Evolutionary conservation across 1,284 basidiomycete genomes (phyloP).

Genomic region (Microbotryum silenes-acaulis): DNA sequence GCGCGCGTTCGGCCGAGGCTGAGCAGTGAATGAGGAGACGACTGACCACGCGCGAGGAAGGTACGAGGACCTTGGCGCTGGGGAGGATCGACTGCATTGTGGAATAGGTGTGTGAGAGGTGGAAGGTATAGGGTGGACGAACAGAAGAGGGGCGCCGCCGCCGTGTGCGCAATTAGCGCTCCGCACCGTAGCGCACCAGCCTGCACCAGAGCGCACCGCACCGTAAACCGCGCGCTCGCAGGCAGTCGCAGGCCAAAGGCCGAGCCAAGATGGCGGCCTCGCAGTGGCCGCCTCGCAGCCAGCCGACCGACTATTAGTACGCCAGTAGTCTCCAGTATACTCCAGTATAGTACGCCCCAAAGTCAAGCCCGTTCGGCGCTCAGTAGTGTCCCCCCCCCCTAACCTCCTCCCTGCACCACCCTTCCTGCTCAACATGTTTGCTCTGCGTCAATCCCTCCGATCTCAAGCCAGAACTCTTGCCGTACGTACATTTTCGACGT

Average conservation of each 20-base stretch:
- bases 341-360: too few relatives aligned
- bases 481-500: too few relatives aligned
- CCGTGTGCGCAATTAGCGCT: too few relatives aligned
- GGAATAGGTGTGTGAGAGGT: background rate
- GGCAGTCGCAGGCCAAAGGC: too few relatives aligned
- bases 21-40: background rate
- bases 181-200: too few relatives aligned
- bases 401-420: slow-evolving; percentile 1
- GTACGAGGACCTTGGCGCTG: slow-evolving; percentile 14
- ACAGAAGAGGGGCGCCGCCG: background rate
- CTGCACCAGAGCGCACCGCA: too few relatives aligned
- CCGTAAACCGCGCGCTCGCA: too few relatives aligned
- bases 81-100: slow-evolving; percentile 13
- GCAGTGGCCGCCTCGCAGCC: too few relatives aligned
- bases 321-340: too few relatives aligned
- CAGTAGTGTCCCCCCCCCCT: slow-evolving; percentile 14
- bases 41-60: background rate
- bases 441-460: background rate
- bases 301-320: too few relatives aligned
- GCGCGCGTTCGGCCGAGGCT: background rate
- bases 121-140: background rate
- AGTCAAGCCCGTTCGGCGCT: background rate
- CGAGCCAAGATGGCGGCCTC: too few relatives aligned
- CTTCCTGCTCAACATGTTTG: background rate
- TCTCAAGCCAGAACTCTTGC: too few relatives aligned